Percentiles rank a stretch among this genome's conserved stretches.
Evolutionary conservation across 2,329 filamentous ascomycete genomes (phyloP).

Genomic region (Exserohilum rostratum): DNA sequence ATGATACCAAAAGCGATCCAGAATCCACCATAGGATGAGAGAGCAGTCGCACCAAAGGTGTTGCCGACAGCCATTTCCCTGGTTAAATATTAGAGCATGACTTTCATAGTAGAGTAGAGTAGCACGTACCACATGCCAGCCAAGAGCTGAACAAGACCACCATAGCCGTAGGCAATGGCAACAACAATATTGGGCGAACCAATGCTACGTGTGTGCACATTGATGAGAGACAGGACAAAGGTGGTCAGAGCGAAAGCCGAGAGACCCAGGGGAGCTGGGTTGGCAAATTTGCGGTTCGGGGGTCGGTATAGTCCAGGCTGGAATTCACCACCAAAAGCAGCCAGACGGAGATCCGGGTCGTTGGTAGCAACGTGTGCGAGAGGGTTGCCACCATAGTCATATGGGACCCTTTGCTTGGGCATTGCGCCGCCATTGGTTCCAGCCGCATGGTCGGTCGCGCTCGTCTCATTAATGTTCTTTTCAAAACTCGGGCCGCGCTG

Average conservation of each 20-base stretch:
- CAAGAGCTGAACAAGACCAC: slow-evolving; percentile 58
- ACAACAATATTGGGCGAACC: slow-evolving; percentile 55
- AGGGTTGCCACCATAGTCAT: slow-evolving; percentile 60
- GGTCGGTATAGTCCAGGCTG: slow-evolving; percentile 58
- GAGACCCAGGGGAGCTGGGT: slow-evolving; percentile 66
- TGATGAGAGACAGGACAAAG: slow-evolving; percentile 63
- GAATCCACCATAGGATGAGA: slow-evolving; percentile 67
- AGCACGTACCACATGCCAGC: slow-evolving; percentile 63
- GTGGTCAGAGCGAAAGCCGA: slow-evolving; percentile 70
- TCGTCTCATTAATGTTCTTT: slow-evolving; percentile 41
- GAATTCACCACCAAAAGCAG: slow-evolving; percentile 59
- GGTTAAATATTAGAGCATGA: slow-evolving; percentile 6
- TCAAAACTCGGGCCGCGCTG: slow-evolving; percentile 33
- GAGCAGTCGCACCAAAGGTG: slow-evolving; percentile 67
- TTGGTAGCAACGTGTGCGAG: slow-evolving; percentile 58
- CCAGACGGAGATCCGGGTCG: slow-evolving; percentile 53
- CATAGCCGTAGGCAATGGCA: slow-evolving; percentile 57
- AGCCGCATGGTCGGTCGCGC: slow-evolving; percentile 49
- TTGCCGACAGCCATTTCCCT: slow-evolving; percentile 65
- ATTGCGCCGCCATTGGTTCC: slow-evolving; percentile 28
- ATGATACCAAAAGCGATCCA: slow-evolving; percentile 67
- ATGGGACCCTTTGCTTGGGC: slow-evolving; percentile 52
- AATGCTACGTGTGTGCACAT: slow-evolving; percentile 53
- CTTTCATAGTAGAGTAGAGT: not conserved
- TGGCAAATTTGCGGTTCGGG: slow-evolving; percentile 58